These are phyloP conservation scores for Penicillium crustosum DNA, from an alignment of 2,329 filamentous ascomycete species.

Conservation along the genomic window DNA sequence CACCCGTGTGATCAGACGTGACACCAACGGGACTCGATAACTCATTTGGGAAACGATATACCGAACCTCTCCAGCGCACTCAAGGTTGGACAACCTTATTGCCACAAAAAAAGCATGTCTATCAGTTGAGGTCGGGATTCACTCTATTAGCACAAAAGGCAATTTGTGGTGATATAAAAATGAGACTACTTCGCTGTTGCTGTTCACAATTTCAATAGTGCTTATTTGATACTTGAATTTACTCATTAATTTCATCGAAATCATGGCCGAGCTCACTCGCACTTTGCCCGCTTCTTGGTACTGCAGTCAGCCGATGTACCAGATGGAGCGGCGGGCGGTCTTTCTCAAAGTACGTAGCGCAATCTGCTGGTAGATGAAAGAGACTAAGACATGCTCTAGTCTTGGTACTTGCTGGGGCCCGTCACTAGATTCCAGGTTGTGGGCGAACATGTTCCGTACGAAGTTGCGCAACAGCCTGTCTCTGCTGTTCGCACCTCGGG, in stretches of 20 bases:
- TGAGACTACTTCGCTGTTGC: background rate
- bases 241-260: background rate
- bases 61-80: conserved; percentile 12
- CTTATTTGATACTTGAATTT: background rate
- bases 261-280: conserved; percentile 36
- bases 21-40: conserved; percentile 30
- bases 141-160: too few species aligned
- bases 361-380: background rate
- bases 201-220: background rate
- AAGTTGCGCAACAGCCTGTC: conserved; percentile 51
- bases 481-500: conserved; percentile 40
- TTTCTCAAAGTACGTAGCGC: conserved; percentile 46
- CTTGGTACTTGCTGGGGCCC: conserved; percentile 56
- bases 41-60: conserved; percentile 35
- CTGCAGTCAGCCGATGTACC: conserved; percentile 49
- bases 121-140: background rate
- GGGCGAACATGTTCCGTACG: conserved; percentile 48
- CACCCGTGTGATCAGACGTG: background rate
- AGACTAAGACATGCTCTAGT: conserved; percentile 32
- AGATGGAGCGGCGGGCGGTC: conserved; percentile 51
- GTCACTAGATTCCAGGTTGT: conserved; percentile 50
- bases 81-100: conserved; percentile 5
- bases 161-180: conserved; percentile 8
- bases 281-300: conserved; percentile 58
- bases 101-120: background rate